Evolutionary conservation across 345 rosid genomes (phyloP).

Genomic region (Brassica juncea): DNA sequence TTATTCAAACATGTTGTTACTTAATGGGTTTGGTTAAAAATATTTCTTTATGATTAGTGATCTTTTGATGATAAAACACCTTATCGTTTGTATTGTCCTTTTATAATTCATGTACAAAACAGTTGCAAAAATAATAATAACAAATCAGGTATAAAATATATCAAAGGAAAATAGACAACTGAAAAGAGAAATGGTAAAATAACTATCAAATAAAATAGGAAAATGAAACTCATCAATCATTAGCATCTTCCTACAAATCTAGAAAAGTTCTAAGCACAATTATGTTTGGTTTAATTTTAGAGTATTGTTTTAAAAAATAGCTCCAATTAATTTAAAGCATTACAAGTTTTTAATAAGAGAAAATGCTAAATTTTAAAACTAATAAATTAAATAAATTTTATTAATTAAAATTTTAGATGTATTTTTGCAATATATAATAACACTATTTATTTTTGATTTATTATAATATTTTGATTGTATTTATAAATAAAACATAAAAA

Average conservation of each 20-base stretch:
- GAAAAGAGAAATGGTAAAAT: neutral
- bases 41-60: conserved; percentile 1
- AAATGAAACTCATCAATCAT: neutral
- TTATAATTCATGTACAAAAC: no score
- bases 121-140: no score
- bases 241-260: neutral
- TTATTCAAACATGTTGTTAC: neutral
- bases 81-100: neutral
- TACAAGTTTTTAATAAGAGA: neutral
- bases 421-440: neutral
- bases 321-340: neutral
- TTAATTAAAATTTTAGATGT: no score
- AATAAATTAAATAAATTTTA: no score
- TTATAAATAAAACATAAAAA: no score
- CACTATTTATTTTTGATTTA: no score
- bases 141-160: neutral
- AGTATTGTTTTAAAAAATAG: neutral
- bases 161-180: neutral
- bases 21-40: conserved; percentile 7
- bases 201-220: neutral
- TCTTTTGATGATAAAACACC: conserved; percentile 7
- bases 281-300: neutral
- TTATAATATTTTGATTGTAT: no score
- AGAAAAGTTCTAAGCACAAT: neutral
- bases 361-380: no score